Evolutionary conservation across 164 flowering plant genomes (phyloP), one percentile per base, ranked within the genome.

Genomic region (Echeveria elegans): DNA sequence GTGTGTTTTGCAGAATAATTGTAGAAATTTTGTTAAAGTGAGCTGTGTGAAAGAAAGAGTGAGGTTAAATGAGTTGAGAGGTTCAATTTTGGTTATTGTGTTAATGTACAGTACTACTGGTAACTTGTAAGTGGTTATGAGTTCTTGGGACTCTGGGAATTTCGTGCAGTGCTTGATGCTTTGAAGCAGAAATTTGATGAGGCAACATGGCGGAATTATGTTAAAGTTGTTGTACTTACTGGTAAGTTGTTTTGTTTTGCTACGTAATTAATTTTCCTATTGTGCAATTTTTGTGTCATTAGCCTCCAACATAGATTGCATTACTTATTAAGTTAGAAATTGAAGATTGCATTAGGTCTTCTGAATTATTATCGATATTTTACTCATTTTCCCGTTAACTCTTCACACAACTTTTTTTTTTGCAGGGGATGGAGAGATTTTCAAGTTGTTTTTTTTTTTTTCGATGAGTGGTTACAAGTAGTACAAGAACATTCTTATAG

Each of bases 371-470:
- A 50, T 23, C 21, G 0, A 15, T 8, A 53, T 21, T 26, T 37
- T 31, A 11, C 45, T 7, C 14, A 12, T 11, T 34, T 67, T 29
- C 29, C 50, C n/a, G 16, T 45, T 15, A 18, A 45, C 50, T 45
- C 56, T n/a, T 11, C 26, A 6, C 26, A 21, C 24, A 2, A 21
- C 24, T 11, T 50, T 14, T n/a, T 56, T 68, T n/a, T n/a, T n/a
- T n/a, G n/a, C n/a, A 91, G 97, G 97, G 65, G 82, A 86, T 48
- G 84, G 81, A 36, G 86, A 93, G n/a, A n/a, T n/a, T n/a, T n/a
- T n/a, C n/a, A n/a, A n/a, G n/a, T n/a, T n/a, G n/a, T n/a, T n/a
- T n/a, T n/a, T n/a, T n/a, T n/a, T n/a, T n/a, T n/a, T n/a, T n/a
- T n/a, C n/a, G n/a, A n/a, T n/a, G n/a, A n/a, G n/a, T n/a, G n/a